phyloP scores from a whole-genome alignment of 371 early-diverging fungal genomes.

The Mortierella polycephala region DNA sequence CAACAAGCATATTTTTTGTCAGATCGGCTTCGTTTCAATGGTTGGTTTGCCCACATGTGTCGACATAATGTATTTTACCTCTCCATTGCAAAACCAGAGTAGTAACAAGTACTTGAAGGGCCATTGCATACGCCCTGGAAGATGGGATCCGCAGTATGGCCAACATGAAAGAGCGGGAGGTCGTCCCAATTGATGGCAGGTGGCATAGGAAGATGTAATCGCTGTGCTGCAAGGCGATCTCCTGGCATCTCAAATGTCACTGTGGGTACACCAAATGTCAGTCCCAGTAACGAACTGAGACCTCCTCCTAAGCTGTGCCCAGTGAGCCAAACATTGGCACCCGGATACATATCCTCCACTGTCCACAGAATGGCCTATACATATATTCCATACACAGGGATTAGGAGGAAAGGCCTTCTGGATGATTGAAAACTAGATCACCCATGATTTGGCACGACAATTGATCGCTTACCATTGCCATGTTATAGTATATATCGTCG shows the following conservation, averaged over 20 bases:
- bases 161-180: slow-evolving; percentile 91
- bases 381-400: too few relatives aligned
- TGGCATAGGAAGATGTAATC: slow-evolving; percentile 80
- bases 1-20: neutral
- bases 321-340: slow-evolving; percentile 81
- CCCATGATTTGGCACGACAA: neutral
- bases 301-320: slow-evolving; percentile 96
- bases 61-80: slow-evolving; percentile 36
- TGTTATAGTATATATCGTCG: slow-evolving; percentile 83
- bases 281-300: slow-evolving; percentile 82
- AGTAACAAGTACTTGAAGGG: slow-evolving; percentile 81
- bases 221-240: slow-evolving; percentile 80
- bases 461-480: slow-evolving; percentile 68
- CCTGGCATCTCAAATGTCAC: slow-evolving; percentile 92
- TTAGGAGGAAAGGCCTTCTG: too few relatives aligned
- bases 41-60: neutral
- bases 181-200: slow-evolving; percentile 61
- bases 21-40: slow-evolving; percentile 53
- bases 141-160: slow-evolving; percentile 93
- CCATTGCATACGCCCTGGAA: slow-evolving; percentile 89
- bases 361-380: slow-evolving; percentile 65
- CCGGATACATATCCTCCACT: slow-evolving; percentile 70
- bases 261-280: slow-evolving; percentile 87
- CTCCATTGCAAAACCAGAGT: slow-evolving; percentile 92
- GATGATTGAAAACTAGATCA: neutral